phyloP scores from a whole-genome alignment of 176 grass and related monocot species.

The Zoysia pacifica region DNA sequence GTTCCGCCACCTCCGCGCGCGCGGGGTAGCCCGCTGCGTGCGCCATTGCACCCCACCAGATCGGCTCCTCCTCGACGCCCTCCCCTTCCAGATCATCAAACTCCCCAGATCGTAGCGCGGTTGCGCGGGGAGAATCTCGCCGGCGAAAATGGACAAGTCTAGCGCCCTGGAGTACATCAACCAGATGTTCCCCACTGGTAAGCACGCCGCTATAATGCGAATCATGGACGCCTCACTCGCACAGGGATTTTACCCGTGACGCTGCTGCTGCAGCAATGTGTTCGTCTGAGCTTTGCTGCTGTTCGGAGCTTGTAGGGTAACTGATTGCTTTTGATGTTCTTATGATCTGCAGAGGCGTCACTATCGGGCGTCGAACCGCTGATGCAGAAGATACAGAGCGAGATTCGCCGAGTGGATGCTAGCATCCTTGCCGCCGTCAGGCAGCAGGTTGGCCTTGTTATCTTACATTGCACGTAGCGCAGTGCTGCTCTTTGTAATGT shows the following conservation, averaged over 20 bases:
- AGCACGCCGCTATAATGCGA: neutral
- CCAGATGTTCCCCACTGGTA: slow-evolving; percentile 98
- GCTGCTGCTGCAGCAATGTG: slow-evolving; percentile 35
- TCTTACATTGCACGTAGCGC: neutral
- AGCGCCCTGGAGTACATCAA: slow-evolving; percentile 98
- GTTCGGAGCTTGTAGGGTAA: slow-evolving; percentile 20
- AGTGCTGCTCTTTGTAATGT: slow-evolving; percentile 1
- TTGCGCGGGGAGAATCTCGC: slow-evolving; percentile 41
- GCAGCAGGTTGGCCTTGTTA: slow-evolving; percentile 66
- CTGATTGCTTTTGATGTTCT: neutral
- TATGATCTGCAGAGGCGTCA: slow-evolving; percentile 73
- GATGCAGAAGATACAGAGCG: slow-evolving; percentile 99
- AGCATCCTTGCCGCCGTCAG: slow-evolving; percentile 90
- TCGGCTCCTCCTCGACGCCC: slow-evolving; percentile 12
- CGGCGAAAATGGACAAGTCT: slow-evolving; percentile 81
- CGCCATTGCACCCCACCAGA: slow-evolving; percentile 3
- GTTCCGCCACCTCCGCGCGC: neutral
- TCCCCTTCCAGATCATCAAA: slow-evolving; percentile 36
- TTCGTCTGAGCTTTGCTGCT: slow-evolving; percentile 35
- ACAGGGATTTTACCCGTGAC: slow-evolving; percentile 1
- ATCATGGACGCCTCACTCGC: slow-evolving; percentile 26
- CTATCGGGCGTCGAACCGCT: slow-evolving; percentile 90
- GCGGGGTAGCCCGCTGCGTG: neutral
- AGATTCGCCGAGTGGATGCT: slow-evolving; percentile 96
- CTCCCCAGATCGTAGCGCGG: slow-evolving; percentile 37